These are phyloP conservation scores for Dactylonectria macrodidyma DNA, from an alignment of 2,329 filamentous ascomycete species.

Conservation along the genomic window DNA sequence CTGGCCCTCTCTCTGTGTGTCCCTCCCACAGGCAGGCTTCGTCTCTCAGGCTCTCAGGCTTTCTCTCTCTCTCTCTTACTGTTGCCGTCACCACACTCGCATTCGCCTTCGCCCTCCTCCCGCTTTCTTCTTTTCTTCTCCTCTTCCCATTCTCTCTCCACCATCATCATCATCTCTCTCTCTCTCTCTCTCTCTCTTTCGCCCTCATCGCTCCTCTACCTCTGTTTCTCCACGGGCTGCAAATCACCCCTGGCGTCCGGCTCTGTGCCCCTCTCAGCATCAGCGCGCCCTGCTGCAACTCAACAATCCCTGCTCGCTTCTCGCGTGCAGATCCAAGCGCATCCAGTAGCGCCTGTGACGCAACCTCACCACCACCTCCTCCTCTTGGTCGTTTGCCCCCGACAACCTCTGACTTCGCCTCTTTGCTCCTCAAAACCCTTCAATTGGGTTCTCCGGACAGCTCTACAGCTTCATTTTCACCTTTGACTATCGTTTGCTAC, in stretches of 20 bases:
- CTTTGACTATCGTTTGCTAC: slow-evolving; percentile 32
- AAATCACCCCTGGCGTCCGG: not conserved
- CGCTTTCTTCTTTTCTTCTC: not conserved
- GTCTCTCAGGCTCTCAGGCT: not conserved
- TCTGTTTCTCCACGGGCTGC: slow-evolving; percentile 1
- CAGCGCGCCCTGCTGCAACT: slow-evolving; percentile 24
- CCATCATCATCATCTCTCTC: not conserved
- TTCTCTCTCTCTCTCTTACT: not conserved
- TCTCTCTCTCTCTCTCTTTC: not conserved
- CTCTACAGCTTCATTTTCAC: slow-evolving; percentile 45
- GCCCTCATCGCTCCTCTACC: not conserved
- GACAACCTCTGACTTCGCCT: slow-evolving; percentile 42
- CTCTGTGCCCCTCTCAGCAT: not conserved
- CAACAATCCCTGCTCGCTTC: slow-evolving; percentile 41
- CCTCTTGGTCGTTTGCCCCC: slow-evolving; percentile 42
- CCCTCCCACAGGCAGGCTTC: no score
- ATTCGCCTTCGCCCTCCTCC: not conserved
- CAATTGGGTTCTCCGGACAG: slow-evolving; percentile 43
- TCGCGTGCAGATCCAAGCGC: slow-evolving; percentile 45
- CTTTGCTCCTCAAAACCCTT: slow-evolving; percentile 40
- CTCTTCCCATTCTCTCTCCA: slow-evolving; percentile 9
- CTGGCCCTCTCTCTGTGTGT: no score
- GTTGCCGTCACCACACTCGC: not conserved
- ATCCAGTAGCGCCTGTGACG: slow-evolving; percentile 47
- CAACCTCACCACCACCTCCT: slow-evolving; percentile 47